Evolutionary conservation across 176 grass and related monocot species (phyloP), one percentile per base, ranked within the genome.

Genomic region (Poa pratensis): DNA sequence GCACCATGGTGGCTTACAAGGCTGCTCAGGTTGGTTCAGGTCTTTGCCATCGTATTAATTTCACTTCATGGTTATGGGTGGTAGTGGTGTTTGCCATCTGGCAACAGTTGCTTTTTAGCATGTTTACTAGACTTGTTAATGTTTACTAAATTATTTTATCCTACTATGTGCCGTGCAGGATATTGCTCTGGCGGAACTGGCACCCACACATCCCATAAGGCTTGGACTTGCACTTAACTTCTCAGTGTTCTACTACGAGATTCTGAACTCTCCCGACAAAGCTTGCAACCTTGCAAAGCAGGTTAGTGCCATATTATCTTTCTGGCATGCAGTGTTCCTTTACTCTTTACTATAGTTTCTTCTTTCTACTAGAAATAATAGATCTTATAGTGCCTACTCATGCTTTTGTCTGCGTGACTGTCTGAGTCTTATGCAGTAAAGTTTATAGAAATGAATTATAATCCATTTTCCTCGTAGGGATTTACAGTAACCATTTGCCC

Each of bases 161-260:
- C 17, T 69, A 7, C 4, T 35, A 26, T 78, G 15, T 72, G 46
- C 16, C 73, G 35, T 90, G 58, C 84, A 97, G 94, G 94, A 97
- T 40, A 97, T 92, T 84, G 94, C 94, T 52, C 68, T 94, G 60
- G 82, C 89, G 39, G 94, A 94, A n/a, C 71, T 97, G 58, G 87
- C 94, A 64, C 92, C 94, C 17, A 94, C 94, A 18, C 94, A 97
- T 45, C 94, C 94, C 22, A 97, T 94, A 75, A 97, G 91, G 91
- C 85, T 97, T 64, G 91, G 91, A 46, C 87, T 97, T 66, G 94
- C 94, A 28, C 94, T 97, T 54, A 97, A 97, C 82, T 97, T 92
- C 76, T 97, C 94, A 23, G 94, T 97, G 58, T 97, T 97, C 85
- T 97, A 97, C 37, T 97, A 97, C 1, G 94, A 97, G 80, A 97